phyloP scores from a whole-genome alignment of 75 land plant genomes.

The Selaginella moellendorffii region DNA sequence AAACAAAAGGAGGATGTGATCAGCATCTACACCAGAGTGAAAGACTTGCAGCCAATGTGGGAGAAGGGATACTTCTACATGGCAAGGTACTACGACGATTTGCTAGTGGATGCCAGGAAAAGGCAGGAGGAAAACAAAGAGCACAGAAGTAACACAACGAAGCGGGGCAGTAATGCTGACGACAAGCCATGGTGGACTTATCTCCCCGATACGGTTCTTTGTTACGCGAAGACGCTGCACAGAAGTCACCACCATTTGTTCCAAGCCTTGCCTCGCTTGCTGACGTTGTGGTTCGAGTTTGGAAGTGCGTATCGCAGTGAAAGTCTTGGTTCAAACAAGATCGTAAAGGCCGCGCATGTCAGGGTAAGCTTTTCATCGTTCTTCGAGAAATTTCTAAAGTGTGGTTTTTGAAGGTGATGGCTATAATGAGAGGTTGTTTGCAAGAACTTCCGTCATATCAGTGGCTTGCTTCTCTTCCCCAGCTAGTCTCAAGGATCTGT shows the following conservation, averaged over 20 bases:
- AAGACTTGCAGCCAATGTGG: conserved; percentile 82
- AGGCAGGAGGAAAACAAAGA: conserved; percentile 74
- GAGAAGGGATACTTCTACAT: conserved; percentile 86
- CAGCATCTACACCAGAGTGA: conserved; percentile 65
- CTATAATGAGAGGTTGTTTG: conserved; percentile 88
- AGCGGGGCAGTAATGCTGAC: conserved; percentile 26
- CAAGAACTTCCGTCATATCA: conserved; percentile 92
- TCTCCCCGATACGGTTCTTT: conserved; percentile 73
- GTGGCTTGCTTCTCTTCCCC: conserved; percentile 86
- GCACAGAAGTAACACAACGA: no score
- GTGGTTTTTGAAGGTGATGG: conserved; percentile 45
- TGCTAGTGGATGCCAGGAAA: conserved; percentile 78
- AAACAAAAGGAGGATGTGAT: conserved; percentile 97
- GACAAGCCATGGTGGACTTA: conserved; percentile 82
- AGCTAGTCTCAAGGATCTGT: conserved; percentile 89
- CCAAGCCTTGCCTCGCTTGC: conserved; percentile 87
- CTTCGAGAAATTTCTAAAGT: neutral
- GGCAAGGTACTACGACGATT: conserved; percentile 88
- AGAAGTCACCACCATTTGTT: conserved; percentile 86
- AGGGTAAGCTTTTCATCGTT: no score
- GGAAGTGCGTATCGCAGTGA: conserved; percentile 53
- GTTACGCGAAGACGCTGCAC: conserved; percentile 93
- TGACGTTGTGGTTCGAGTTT: conserved; percentile 99
- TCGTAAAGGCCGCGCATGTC: conserved; percentile 41
- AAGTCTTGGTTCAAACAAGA: conserved; percentile 34